Conservation (phyloP, 306 rosid genomes). For the Rubus idaeus region DNA sequence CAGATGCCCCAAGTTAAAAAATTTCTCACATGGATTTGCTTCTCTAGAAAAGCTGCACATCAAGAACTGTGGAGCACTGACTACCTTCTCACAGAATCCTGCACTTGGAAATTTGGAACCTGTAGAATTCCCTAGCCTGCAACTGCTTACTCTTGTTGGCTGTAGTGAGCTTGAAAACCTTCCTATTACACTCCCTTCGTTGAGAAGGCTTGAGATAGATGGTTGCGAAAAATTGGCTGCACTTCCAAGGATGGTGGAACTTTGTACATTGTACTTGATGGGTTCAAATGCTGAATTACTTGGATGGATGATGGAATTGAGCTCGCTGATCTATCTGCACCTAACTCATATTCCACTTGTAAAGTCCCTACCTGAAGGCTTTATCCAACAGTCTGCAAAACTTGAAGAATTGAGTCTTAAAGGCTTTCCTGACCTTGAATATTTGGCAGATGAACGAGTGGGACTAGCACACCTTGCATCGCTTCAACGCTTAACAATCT, state of each 20-base stretch:
- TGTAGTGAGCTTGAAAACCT: conserved; percentile 6
- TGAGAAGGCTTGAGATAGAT: neutral
- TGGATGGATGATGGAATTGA: neutral
- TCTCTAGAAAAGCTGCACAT: conserved; percentile 1
- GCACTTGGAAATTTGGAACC: conserved; percentile 2
- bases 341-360: neutral
- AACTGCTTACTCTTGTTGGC: conserved; percentile 4
- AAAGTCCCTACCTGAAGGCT: conserved; percentile 8
- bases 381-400: neutral
- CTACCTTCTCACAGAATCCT: neutral
- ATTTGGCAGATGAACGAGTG: neutral
- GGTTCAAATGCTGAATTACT: conserved; percentile 14
- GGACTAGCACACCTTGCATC: conserved; percentile 13
- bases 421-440: neutral
- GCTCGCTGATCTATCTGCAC: conserved; percentile 4
- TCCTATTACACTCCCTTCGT: neutral
- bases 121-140: neutral
- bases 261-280: neutral
- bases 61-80: conserved; percentile 6
- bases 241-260: conserved; percentile 13
- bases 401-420: conserved; percentile 10
- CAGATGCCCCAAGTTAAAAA: conserved; percentile 11
- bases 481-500: conserved; percentile 19
- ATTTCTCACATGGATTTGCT: neutral
- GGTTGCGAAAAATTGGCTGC: conserved; percentile 5